phyloP scores from a whole-genome alignment of 495 filamentous ascomycete genomes.

The Aspergillus bertholletiae region DNA sequence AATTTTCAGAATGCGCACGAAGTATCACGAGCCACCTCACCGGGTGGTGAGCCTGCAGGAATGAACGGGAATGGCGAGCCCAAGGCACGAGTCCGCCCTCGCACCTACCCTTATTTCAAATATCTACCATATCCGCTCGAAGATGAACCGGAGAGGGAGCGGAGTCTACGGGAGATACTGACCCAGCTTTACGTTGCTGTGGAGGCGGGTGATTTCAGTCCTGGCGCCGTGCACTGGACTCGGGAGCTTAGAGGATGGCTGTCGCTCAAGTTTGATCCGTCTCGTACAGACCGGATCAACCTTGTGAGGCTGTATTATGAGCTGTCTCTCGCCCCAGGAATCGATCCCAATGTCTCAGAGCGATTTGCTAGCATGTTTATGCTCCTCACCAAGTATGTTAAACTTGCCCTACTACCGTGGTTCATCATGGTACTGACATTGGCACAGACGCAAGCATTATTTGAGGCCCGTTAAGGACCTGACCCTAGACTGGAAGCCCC shows the following conservation, averaged over 20 bases:
- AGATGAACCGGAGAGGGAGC: conserved; percentile 65
- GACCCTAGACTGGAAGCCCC: conserved; percentile 84
- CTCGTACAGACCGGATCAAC: conserved; percentile 72
- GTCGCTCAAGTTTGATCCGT: conserved; percentile 92
- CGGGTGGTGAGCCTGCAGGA: conserved; percentile 57
- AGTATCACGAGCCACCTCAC: conserved; percentile 62
- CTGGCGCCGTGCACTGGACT: conserved; percentile 95
- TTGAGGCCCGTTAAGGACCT: conserved; percentile 85
- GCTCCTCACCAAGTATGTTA: conserved; percentile 77
- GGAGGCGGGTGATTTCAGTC: conserved; percentile 87
- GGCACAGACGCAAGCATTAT: conserved; percentile 87
- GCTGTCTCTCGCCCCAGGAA: conserved; percentile 82
- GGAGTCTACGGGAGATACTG: conserved; percentile 76
- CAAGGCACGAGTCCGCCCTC: conserved; percentile 71
- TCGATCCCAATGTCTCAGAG: conserved; percentile 78
- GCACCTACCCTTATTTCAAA: conserved; percentile 88
- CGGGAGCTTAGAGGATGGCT: conserved; percentile 94
- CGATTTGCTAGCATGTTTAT: conserved; percentile 97
- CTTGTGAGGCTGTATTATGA: conserved; percentile 93
- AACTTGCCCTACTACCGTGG: not conserved
- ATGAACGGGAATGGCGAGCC: conserved; percentile 50
- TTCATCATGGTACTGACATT: conserved; percentile 20
- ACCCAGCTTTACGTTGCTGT: conserved; percentile 89
- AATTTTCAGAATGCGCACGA: conserved; percentile 49
- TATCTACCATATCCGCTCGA: conserved; percentile 87